A percentile compares a stretch with the other conserved stretches of the same genome.
These are phyloP conservation scores for Boletus huronensis DNA, from an alignment of 768 basidiomycete species.

Conservation along the genomic window DNA sequence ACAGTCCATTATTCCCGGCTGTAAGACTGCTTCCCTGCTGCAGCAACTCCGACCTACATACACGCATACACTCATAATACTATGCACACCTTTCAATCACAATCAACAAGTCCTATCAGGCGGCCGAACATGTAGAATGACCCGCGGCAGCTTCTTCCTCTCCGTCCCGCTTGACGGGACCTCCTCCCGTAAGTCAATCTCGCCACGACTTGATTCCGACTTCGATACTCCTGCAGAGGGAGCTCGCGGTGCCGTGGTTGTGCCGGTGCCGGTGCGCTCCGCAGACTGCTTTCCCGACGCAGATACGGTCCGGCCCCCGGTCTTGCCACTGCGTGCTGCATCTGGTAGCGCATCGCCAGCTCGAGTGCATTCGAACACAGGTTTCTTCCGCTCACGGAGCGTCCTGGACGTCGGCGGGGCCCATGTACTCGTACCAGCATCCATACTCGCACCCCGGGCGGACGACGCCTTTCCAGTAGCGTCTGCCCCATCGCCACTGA, in stretches of 20 bases:
- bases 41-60: neutral
- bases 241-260: neutral
- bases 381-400: slow-evolving; percentile 47
- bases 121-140: slow-evolving; percentile 53
- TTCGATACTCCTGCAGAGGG: neutral
- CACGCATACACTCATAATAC: neutral
- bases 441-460: neutral
- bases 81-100: neutral
- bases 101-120: slow-evolving; percentile 17
- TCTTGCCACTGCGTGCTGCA: neutral
- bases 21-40: too few species aligned
- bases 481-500: neutral
- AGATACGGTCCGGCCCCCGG: slow-evolving; percentile 1
- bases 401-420: slow-evolving; percentile 41
- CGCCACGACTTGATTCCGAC: neutral
- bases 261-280: neutral
- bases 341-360: neutral
- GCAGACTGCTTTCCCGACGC: neutral
- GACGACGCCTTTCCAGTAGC: neutral
- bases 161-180: slow-evolving; percentile 15
- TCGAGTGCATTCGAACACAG: neutral
- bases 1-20: too few species aligned
- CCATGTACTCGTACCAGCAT: neutral
- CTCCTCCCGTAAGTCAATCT: neutral
- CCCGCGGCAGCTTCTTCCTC: slow-evolving; percentile 55